Conservation (phyloP, 257 asterid genomes). For the Rehmannia glutinosa region DNA sequence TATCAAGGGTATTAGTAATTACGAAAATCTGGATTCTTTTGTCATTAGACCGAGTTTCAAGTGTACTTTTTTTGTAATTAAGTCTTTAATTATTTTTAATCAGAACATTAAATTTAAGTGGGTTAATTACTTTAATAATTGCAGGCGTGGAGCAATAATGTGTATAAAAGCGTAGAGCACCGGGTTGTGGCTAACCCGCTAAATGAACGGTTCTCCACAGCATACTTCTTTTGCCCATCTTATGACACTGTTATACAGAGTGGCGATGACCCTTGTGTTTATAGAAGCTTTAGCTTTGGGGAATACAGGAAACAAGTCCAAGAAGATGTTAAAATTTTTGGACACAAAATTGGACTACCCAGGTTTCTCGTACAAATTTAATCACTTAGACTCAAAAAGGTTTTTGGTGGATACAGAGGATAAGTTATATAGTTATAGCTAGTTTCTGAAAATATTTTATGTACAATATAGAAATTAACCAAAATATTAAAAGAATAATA, state of each 20-base stretch:
- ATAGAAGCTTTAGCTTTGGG: constrained; percentile 66
- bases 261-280: constrained; percentile 46
- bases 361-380: constrained; percentile 41
- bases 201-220: constrained; percentile 72
- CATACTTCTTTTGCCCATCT: constrained; percentile 83
- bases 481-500: not conserved
- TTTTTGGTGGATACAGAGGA: not conserved
- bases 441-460: too few species aligned
- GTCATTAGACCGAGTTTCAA: too few species aligned
- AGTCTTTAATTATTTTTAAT: too few species aligned
- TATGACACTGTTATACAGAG: constrained; percentile 55
- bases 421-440: too few species aligned
- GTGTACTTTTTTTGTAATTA: too few species aligned
- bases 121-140: not conserved
- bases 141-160: constrained; percentile 97
- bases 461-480: not conserved
- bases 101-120: too few species aligned
- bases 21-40: too few species aligned
- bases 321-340: constrained; percentile 67
- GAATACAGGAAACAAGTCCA: constrained; percentile 75
- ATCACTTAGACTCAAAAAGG: not conserved
- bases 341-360: constrained; percentile 71
- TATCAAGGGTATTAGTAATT: too few species aligned
- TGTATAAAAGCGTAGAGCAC: constrained; percentile 80
- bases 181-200: constrained; percentile 71